These are phyloP conservation scores for Naganishia antarctica DNA, from an alignment of 768 basidiomycete genomes.

Conservation along the genomic window DNA sequence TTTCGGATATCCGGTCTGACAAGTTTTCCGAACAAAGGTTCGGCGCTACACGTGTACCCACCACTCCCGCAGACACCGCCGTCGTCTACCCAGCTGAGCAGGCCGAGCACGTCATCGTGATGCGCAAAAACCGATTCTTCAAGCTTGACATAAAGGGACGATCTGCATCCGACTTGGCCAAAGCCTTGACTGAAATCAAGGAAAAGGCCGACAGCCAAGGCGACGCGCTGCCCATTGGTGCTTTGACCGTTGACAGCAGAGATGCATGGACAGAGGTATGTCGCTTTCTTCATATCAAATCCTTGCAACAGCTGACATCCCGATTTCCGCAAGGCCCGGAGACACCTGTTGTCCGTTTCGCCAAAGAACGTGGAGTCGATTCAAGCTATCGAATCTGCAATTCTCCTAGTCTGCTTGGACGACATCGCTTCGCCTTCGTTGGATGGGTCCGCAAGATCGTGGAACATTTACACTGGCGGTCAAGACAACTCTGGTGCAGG, in stretches of 20 bases:
- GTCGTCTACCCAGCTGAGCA: constrained; percentile 66
- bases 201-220: constrained; percentile 66
- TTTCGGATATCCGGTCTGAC: background rate
- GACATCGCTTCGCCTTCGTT: constrained; percentile 68
- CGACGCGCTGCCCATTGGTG: constrained; percentile 66
- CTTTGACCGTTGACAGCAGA: constrained; percentile 80
- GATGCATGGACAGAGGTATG: constrained; percentile 80
- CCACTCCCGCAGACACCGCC: constrained; percentile 74
- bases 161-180: constrained; percentile 66
- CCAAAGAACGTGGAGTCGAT: constrained; percentile 64
- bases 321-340: constrained; percentile 55
- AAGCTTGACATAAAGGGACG: constrained; percentile 66
- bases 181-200: constrained; percentile 68
- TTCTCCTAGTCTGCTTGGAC: constrained; percentile 81
- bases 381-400: constrained; percentile 79
- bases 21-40: constrained; percentile 54
- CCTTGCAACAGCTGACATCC: background rate
- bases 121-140: constrained; percentile 88
- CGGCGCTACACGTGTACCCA: constrained; percentile 85
- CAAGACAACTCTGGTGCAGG: constrained; percentile 46
- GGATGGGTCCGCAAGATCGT: constrained; percentile 63
- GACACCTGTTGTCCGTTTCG: constrained; percentile 62
- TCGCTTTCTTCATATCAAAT: background rate
- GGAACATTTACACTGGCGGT: constrained; percentile 73
- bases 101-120: constrained; percentile 82